A percentile compares a stretch with the other conserved stretches of the same genome.
Evolutionary conservation across 306 rosid genomes (phyloP).

Genomic region (Castanopsis chinensis): DNA sequence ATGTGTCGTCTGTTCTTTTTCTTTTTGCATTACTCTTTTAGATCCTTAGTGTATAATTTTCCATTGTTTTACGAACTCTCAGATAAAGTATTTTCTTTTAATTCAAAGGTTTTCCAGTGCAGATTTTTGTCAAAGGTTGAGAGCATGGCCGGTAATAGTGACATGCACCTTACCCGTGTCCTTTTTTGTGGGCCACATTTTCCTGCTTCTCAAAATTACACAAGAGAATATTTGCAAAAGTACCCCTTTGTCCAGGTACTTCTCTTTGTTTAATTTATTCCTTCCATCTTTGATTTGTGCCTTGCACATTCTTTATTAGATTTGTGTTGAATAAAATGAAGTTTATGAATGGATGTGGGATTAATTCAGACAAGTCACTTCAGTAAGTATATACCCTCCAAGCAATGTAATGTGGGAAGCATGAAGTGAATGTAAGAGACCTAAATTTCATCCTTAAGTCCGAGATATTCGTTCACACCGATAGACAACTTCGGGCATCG

Average conservation of each 20-base stretch:
- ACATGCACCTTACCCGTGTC: conserved; percentile 47
- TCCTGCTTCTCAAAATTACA: conserved; percentile 61
- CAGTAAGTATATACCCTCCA: too few relatives aligned
- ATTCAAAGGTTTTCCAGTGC: not conserved
- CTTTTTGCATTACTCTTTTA: not conserved
- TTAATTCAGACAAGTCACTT: not conserved
- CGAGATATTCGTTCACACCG: too few relatives aligned
- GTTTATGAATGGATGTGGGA: not conserved
- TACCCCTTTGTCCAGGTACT: conserved; percentile 64
- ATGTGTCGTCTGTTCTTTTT: not conserved
- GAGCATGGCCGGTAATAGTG: conserved; percentile 20
- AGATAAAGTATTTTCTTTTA: not conserved
- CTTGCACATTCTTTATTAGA: not conserved
- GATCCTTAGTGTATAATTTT: not conserved
- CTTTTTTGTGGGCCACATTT: conserved; percentile 72
- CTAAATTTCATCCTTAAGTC: too few relatives aligned
- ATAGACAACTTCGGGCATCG: too few relatives aligned
- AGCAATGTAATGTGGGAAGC: too few relatives aligned
- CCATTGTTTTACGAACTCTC: not conserved
- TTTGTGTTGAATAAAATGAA: not conserved
- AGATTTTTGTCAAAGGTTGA: conserved; percentile 28
- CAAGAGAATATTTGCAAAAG: conserved; percentile 55
- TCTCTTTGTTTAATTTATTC: not conserved
- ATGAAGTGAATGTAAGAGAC: too few relatives aligned
- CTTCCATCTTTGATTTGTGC: not conserved